Evolutionary conservation across 495 filamentous ascomycete species (phyloP).

Genomic region (Penicillium cataractarum): DNA sequence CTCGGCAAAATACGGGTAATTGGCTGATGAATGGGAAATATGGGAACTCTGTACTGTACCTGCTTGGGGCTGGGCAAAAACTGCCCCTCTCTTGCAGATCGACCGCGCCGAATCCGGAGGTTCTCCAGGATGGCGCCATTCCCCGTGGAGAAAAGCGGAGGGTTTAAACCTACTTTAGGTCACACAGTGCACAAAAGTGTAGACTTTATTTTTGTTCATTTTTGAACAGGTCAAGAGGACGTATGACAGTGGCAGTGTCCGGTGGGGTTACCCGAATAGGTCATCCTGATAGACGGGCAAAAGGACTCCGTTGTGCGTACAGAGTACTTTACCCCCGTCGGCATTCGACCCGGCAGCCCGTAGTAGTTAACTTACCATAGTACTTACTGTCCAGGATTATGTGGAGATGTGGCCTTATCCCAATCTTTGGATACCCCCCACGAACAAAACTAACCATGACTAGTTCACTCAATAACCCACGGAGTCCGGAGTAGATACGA

Average conservation of each 20-base stretch:
- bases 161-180: slow-evolving; percentile 1
- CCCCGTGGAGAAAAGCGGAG: slow-evolving; percentile 15
- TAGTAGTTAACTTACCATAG: background rate
- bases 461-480: background rate
- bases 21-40: background rate
- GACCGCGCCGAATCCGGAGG: slow-evolving; percentile 23
- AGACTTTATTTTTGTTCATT: background rate
- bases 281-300: background rate
- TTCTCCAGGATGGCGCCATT: slow-evolving; percentile 27
- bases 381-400: background rate
- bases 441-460: background rate
- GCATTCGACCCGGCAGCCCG: background rate
- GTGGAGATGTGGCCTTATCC: background rate
- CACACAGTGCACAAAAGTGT: background rate
- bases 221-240: background rate
- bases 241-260: background rate
- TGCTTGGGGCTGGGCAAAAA: slow-evolving; percentile 17
- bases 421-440: background rate
- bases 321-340: background rate
- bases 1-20: slow-evolving; percentile 11
- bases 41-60: slow-evolving; percentile 11
- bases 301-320: background rate
- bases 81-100: slow-evolving; percentile 18
- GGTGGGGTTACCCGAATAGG: background rate
- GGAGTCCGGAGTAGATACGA: background rate